phyloP scores from a whole-genome alignment of 2,329 filamentous ascomycete genomes.

The Teratosphaeria viscida region DNA sequence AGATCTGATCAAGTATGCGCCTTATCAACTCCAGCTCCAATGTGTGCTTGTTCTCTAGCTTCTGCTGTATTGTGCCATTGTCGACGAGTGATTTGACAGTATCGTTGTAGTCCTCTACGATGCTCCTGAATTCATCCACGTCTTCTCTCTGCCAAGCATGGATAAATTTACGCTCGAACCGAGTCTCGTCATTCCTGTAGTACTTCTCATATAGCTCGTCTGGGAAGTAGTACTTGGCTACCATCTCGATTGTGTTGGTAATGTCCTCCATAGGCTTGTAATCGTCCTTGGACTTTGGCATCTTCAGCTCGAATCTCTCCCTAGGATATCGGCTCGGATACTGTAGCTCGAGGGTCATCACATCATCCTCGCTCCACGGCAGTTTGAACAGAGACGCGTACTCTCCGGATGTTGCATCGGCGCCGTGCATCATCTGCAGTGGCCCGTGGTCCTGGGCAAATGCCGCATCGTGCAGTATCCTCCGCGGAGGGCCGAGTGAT shows the following conservation, averaged over 20 bases:
- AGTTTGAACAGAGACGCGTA: slow-evolving; percentile 37
- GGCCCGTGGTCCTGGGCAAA: slow-evolving; percentile 17
- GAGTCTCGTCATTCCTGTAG: slow-evolving; percentile 56
- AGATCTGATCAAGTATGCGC: slow-evolving; percentile 67
- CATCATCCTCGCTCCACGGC: slow-evolving; percentile 33
- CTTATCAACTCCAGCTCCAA: slow-evolving; percentile 60
- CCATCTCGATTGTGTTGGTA: slow-evolving; percentile 45
- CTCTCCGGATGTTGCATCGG: slow-evolving; percentile 31
- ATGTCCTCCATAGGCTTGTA: slow-evolving; percentile 54
- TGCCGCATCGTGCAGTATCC: slow-evolving; percentile 11
- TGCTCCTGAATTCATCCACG: slow-evolving; percentile 55
- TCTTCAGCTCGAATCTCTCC: slow-evolving; percentile 59
- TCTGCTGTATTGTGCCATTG: slow-evolving; percentile 60
- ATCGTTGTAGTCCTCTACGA: slow-evolving; percentile 68
- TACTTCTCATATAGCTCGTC: slow-evolving; percentile 57
- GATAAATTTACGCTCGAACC: slow-evolving; percentile 66
- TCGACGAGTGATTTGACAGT: slow-evolving; percentile 54
- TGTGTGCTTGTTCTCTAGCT: slow-evolving; percentile 57
- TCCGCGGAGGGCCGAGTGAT: slow-evolving; percentile 12
- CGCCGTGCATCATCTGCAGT: slow-evolving; percentile 30
- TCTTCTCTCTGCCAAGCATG: slow-evolving; percentile 60
- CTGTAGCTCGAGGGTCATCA: slow-evolving; percentile 50
- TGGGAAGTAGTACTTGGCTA: slow-evolving; percentile 67
- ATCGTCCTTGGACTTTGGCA: slow-evolving; percentile 59
- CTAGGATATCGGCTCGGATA: slow-evolving; percentile 58